phyloP scores from a whole-genome alignment of 2,329 filamentous ascomycete genomes.

The Fusarium succisae region DNA sequence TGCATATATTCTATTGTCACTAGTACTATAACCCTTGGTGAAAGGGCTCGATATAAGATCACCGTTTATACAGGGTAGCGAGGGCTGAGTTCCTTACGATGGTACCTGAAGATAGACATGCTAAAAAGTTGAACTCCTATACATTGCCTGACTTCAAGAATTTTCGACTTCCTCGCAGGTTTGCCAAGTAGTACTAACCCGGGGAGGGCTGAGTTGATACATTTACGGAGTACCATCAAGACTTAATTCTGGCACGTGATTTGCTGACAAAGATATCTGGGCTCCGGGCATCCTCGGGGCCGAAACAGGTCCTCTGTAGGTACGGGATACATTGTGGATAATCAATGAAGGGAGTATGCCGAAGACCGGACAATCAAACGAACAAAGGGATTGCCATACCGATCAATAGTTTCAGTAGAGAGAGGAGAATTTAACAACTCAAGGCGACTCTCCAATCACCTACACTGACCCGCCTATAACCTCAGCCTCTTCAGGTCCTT shows the following conservation, averaged over 20 bases:
- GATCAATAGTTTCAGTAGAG: not conserved
- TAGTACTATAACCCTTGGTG: not conserved
- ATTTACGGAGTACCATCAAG: too few relatives aligned
- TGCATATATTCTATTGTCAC: not conserved
- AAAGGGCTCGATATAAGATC: not conserved
- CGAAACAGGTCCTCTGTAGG: constrained; percentile 21
- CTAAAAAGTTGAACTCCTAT: not conserved
- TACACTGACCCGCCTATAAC: constrained; percentile 9
- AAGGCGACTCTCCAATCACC: not conserved
- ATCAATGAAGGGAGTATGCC: constrained; percentile 12
- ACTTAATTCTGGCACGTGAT: constrained; percentile 12
- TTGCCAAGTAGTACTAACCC: not conserved
- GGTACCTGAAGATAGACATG: not conserved
- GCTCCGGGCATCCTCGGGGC: constrained; percentile 8
- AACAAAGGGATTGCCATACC: not conserved
- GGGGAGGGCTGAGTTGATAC: too few relatives aligned
- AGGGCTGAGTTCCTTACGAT: not conserved
- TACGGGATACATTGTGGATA: constrained; percentile 35
- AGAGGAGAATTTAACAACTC: not conserved
- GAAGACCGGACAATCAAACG: not conserved
- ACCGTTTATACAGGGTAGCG: not conserved
- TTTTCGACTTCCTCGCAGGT: not conserved
- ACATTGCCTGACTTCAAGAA: not conserved
- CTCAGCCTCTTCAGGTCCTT: constrained; percentile 24
- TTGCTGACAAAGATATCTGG: constrained; percentile 23